These are phyloP conservation scores for Aureobasidium sp. DNA, from an alignment of 2,329 filamentous ascomycete species.

Conservation along the genomic window DNA sequence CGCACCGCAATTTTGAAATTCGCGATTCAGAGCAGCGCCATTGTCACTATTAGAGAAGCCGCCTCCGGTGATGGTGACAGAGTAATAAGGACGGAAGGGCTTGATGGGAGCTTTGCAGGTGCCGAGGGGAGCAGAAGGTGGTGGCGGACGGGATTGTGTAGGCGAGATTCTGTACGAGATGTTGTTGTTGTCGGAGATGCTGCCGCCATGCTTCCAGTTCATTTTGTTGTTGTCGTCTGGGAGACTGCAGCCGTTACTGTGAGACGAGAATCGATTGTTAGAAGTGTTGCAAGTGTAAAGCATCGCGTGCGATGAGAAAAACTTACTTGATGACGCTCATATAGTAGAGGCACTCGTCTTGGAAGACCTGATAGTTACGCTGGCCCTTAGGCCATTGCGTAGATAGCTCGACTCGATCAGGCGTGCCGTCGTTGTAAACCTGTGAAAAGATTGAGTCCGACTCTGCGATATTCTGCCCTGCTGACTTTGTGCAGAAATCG, in stretches of 20 bases:
- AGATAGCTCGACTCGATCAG: not conserved
- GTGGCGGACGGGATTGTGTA: not conserved
- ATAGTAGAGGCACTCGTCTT: not conserved
- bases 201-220: not conserved
- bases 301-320: not conserved
- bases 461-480: not conserved
- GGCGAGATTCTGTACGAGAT: not conserved
- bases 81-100: not conserved
- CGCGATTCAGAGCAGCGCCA: not conserved
- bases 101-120: not conserved
- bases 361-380: not conserved
- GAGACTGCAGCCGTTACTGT: not conserved
- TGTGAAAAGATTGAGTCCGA: not conserved
- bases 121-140: not conserved
- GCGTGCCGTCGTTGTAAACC: not conserved
- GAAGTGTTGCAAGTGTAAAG: not conserved
- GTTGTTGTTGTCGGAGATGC: not conserved
- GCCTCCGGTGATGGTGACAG: not conserved
- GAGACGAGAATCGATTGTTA: no score
- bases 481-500: not conserved
- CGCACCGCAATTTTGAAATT: no score
- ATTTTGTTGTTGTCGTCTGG: not conserved
- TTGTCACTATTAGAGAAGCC: not conserved
- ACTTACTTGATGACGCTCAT: not conserved
- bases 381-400: not conserved